A percentile compares a stretch with the other conserved stretches of the same genome.
These are phyloP conservation scores for Parachaetomium inaequale DNA, from an alignment of 495 filamentous ascomycete species.

Conservation along the genomic window DNA sequence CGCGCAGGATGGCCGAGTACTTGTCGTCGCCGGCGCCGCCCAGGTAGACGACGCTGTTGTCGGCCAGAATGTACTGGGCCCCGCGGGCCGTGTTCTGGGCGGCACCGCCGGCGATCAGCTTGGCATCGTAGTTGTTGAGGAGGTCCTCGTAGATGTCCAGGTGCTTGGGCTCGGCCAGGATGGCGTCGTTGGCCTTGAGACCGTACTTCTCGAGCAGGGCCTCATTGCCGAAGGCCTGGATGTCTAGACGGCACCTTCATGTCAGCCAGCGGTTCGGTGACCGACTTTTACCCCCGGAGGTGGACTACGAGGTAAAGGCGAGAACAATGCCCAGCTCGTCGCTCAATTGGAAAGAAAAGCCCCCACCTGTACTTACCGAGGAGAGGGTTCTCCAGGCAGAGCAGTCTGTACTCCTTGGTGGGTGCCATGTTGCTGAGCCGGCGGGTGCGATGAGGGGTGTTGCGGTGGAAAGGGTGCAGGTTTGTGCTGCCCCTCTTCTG, in stretches of 20 bases:
- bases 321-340: background rate
- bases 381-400: slow-evolving; percentile 94
- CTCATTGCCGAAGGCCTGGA: slow-evolving; percentile 80
- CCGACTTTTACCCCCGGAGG: background rate
- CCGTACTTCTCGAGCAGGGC: slow-evolving; percentile 85
- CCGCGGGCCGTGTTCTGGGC: slow-evolving; percentile 98
- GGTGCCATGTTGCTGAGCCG: slow-evolving; percentile 58
- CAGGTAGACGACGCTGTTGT: slow-evolving; percentile 84
- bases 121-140: slow-evolving; percentile 77
- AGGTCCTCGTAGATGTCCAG: slow-evolving; percentile 87
- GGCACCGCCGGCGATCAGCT: slow-evolving; percentile 92
- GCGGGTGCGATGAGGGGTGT: slow-evolving; percentile 13
- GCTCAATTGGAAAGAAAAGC: slow-evolving; percentile 16
- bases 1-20: slow-evolving; percentile 78
- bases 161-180: slow-evolving; percentile 91
- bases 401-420: slow-evolving; percentile 71
- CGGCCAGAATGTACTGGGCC: slow-evolving; percentile 90
- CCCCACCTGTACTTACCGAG: slow-evolving; percentile 61
- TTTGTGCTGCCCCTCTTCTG: slow-evolving; percentile 24
- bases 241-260: slow-evolving; percentile 55
- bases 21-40: slow-evolving; percentile 91
- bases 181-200: slow-evolving; percentile 93
- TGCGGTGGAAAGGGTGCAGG: slow-evolving; percentile 19
- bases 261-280: slow-evolving; percentile 1
- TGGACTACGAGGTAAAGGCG: background rate